Percentiles rank a stretch among this genome's conserved stretches.
These are phyloP conservation scores for Moniliophthora roreri DNA, from an alignment of 1,284 basidiomycete genomes.

Conservation along the genomic window DNA sequence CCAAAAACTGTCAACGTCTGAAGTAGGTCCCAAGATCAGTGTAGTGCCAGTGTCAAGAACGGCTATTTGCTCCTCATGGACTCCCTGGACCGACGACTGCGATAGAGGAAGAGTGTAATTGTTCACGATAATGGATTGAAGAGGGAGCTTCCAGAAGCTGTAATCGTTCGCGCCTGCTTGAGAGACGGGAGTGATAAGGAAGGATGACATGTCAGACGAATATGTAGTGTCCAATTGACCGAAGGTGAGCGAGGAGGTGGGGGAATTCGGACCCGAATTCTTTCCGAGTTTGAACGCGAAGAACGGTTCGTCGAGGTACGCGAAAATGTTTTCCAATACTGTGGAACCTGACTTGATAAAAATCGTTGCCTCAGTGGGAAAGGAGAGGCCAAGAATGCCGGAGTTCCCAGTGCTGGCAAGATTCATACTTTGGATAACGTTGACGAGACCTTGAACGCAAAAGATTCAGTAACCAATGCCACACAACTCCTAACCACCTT, in stretches of 20 bases:
- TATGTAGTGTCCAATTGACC: conserved; percentile 46
- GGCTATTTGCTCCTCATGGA: conserved; percentile 39
- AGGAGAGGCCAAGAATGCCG: conserved; percentile 57
- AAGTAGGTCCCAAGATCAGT: conserved; percentile 51
- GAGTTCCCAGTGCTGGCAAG: conserved; percentile 50
- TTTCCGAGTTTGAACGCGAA: conserved; percentile 54
- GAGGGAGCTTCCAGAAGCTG: conserved; percentile 60
- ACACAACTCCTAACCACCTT: conserved; percentile 13
- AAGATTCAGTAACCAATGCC: background rate
- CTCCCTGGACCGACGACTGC: conserved; percentile 43
- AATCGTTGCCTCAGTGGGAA: conserved; percentile 50
- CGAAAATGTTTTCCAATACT: conserved; percentile 49
- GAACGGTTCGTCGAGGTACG: conserved; percentile 37
- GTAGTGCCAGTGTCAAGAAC: conserved; percentile 63
- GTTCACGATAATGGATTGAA: conserved; percentile 46
- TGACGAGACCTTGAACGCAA: conserved; percentile 40
- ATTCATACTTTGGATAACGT: conserved; percentile 42
- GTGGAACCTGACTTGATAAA: conserved; percentile 40
- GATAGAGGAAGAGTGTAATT: conserved; percentile 39
- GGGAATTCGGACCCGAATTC: conserved; percentile 22
- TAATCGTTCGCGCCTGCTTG: conserved; percentile 35
- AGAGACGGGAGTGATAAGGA: conserved; percentile 44
- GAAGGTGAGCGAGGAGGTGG: conserved; percentile 50
- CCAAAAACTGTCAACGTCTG: conserved; percentile 54
- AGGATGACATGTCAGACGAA: conserved; percentile 31